Evolutionary conservation across 305 asterid genomes (phyloP).

Genomic region (Fraxinus ornus): DNA sequence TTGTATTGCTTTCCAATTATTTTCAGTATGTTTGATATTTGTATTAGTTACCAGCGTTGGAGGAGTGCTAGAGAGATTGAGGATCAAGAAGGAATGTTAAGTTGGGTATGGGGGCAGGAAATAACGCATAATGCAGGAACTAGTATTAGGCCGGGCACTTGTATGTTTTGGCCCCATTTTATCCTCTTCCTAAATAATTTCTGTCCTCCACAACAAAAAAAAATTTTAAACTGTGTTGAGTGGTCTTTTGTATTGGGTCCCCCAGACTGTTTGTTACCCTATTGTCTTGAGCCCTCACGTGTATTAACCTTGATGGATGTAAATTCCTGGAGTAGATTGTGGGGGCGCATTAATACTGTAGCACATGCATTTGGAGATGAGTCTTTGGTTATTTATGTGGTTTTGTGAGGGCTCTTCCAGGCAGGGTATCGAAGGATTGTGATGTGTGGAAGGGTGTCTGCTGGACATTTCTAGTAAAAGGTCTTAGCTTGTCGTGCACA

Average conservation of each 20-base stretch:
- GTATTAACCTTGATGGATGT: background rate
- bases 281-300: background rate
- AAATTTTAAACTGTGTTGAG: background rate
- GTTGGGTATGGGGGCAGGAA: background rate
- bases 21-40: background rate
- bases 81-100: background rate
- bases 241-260: background rate
- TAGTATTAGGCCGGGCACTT: background rate
- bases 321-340: background rate
- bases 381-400: background rate
- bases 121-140: background rate
- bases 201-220: background rate
- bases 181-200: background rate
- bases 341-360: background rate
- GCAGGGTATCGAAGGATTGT: background rate
- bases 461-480: background rate
- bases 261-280: background rate
- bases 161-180: background rate
- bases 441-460: background rate
- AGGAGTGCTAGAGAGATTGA: background rate
- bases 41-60: background rate
- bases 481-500: background rate
- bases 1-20: background rate
- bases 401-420: background rate
- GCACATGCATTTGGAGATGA: slow-evolving; percentile 1